phyloP scores from a whole-genome alignment of 345 rosid genomes.

The Melaleuca quinquenervia region DNA sequence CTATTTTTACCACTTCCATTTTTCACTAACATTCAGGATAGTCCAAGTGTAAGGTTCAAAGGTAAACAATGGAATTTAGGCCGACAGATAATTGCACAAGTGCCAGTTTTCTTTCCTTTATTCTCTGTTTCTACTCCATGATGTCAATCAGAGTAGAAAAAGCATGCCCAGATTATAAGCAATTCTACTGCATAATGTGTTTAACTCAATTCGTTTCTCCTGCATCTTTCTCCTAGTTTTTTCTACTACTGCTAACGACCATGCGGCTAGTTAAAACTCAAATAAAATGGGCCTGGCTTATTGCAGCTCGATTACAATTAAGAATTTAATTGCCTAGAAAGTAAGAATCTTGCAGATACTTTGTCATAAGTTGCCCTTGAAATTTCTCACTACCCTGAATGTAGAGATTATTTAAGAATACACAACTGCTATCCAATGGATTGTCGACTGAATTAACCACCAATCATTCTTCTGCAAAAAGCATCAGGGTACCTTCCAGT shows the following conservation, averaged over 20 bases:
- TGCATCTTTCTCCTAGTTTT: not conserved
- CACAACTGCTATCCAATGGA: not conserved
- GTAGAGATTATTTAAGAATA: not conserved
- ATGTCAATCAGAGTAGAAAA: not conserved
- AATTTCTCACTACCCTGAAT: not conserved
- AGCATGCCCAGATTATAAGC: not conserved
- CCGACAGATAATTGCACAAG: not conserved
- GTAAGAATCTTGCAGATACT: not conserved
- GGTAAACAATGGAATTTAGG: not conserved
- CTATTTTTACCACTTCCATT: not conserved
- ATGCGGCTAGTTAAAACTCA: not conserved
- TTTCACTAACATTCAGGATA: not conserved
- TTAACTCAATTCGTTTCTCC: not conserved
- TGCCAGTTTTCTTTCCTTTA: not conserved
- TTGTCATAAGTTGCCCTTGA: not conserved
- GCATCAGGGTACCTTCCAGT: not conserved
- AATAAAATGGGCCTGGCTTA: not conserved
- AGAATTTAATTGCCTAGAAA: not conserved
- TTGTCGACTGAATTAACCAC: not conserved
- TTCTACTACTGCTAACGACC: not conserved
- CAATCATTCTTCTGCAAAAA: not conserved
- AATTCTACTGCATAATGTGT: not conserved
- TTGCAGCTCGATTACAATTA: not conserved
- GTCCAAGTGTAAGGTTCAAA: not conserved
- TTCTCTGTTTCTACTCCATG: not conserved